Percentiles rank a stretch among this genome's conserved stretches.
These are phyloP conservation scores for Tulasnella sp. DNA, from an alignment of 768 basidiomycete genomes.

Conservation along the genomic window DNA sequence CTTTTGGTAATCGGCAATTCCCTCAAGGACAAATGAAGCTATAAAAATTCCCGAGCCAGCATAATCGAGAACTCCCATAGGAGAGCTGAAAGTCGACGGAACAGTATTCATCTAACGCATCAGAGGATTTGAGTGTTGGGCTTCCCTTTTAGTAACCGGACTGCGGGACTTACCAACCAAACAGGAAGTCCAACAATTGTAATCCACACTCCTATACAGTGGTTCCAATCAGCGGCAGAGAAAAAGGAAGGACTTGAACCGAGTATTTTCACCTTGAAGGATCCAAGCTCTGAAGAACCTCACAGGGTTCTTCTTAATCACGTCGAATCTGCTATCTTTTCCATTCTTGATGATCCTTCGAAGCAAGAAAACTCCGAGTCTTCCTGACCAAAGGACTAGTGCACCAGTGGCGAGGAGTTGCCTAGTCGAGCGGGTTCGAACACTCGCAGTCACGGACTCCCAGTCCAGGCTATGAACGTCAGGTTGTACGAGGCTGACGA, in stretches of 20 bases:
- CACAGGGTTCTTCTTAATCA: constrained; percentile 49
- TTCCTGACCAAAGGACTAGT: constrained; percentile 55
- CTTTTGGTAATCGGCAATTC: constrained; percentile 64
- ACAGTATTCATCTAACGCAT: constrained; percentile 47
- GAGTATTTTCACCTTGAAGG: constrained; percentile 47
- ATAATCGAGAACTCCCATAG: constrained; percentile 55
- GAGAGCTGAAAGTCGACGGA: constrained; percentile 49
- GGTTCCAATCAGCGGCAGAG: constrained; percentile 34
- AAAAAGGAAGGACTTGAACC: not conserved
- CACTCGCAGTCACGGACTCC: constrained; percentile 39
- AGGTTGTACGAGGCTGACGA: constrained; percentile 49
- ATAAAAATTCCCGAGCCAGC: constrained; percentile 53
- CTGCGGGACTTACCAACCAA: constrained; percentile 45
- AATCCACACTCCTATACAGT: constrained; percentile 57
- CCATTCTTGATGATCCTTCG: constrained; percentile 45
- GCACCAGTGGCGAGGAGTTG: constrained; percentile 58
- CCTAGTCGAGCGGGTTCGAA: constrained; percentile 41
- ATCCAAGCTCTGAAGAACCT: constrained; percentile 61
- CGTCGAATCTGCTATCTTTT: constrained; percentile 63
- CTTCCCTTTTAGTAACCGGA: not conserved
- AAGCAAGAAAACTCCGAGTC: constrained; percentile 62
- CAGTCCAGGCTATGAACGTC: constrained; percentile 50
- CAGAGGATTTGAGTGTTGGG: not conserved
- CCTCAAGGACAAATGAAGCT: constrained; percentile 57
- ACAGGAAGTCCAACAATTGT: constrained; percentile 65